These are phyloP conservation scores for Geranomyces michiganensis DNA, from an alignment of 192 early-diverging fungal genomes.

Conservation along the genomic window DNA sequence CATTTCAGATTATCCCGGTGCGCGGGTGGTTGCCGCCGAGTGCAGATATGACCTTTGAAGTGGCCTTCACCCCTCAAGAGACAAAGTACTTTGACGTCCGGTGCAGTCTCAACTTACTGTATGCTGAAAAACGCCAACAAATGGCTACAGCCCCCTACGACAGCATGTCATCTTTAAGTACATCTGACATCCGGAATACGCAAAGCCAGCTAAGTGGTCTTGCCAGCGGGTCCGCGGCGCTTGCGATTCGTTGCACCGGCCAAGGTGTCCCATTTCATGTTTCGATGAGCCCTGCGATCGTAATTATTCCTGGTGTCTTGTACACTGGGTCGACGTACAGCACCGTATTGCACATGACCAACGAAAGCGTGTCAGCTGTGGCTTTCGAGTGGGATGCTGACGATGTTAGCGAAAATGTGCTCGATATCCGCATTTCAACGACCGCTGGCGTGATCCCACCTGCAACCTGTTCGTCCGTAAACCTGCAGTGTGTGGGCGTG, in stretches of 20 bases:
- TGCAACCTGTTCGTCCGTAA: conserved; percentile 2
- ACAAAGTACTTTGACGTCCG: conserved; percentile 44
- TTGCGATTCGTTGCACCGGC: conserved; percentile 41
- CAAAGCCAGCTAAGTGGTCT: neutral
- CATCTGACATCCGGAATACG: neutral
- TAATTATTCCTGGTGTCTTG: conserved; percentile 36
- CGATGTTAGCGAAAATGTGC: conserved; percentile 29
- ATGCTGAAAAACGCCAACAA: conserved; percentile 22
- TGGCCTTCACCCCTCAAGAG: conserved; percentile 40
- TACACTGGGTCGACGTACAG: conserved; percentile 24
- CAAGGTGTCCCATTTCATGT: conserved; percentile 34
- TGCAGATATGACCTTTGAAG: conserved; percentile 36
- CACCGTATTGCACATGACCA: conserved; percentile 31
- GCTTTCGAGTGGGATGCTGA: conserved; percentile 38
- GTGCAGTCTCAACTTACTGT: conserved; percentile 36
- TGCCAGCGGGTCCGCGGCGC: neutral
- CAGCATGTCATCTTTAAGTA: neutral
- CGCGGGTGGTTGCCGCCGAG: conserved; percentile 40
- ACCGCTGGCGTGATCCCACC: conserved; percentile 3
- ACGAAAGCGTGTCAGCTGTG: conserved; percentile 44
- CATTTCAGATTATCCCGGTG: conserved; percentile 37
- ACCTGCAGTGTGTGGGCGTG: conserved; percentile 16
- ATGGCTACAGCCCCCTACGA: neutral
- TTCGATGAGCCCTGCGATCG: conserved; percentile 29
- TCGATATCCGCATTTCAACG: conserved; percentile 9